phyloP scores from a whole-genome alignment of 257 asterid species.

The Solanum etuberosum region DNA sequence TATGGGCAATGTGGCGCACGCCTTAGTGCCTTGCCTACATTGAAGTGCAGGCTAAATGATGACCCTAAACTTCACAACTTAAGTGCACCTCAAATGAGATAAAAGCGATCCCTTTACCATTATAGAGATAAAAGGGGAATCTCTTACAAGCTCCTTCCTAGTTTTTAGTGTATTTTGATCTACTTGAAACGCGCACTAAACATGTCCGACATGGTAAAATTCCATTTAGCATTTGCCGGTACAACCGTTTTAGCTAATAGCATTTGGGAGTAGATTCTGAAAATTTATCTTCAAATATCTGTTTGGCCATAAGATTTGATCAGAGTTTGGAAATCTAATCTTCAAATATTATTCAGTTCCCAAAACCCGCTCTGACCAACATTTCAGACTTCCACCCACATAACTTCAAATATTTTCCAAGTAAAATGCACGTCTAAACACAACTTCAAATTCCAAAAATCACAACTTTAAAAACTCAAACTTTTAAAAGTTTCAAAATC shows the following conservation, averaged over 20 bases:
- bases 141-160: too few species aligned
- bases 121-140: too few species aligned
- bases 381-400: neutral
- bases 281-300: neutral
- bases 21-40: too few species aligned
- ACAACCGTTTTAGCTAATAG: neutral
- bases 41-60: too few species aligned
- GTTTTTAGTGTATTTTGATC: too few species aligned
- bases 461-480: neutral
- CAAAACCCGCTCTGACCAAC: neutral
- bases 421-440: neutral
- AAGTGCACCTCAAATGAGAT: too few species aligned
- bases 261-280: neutral
- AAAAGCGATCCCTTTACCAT: too few species aligned
- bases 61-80: too few species aligned
- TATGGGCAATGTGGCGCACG: too few species aligned
- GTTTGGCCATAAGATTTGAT: neutral
- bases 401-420: neutral
- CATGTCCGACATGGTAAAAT: neutral
- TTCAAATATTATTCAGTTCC: too few species aligned
- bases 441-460: neutral
- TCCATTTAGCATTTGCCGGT: neutral
- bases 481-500: neutral
- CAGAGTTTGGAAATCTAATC: neutral
- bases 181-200: neutral